Percentiles rank a stretch among this genome's conserved stretches.
These are phyloP conservation scores for Viola pubescens DNA, from an alignment of 441 rosid species.

Conservation along the genomic window DNA sequence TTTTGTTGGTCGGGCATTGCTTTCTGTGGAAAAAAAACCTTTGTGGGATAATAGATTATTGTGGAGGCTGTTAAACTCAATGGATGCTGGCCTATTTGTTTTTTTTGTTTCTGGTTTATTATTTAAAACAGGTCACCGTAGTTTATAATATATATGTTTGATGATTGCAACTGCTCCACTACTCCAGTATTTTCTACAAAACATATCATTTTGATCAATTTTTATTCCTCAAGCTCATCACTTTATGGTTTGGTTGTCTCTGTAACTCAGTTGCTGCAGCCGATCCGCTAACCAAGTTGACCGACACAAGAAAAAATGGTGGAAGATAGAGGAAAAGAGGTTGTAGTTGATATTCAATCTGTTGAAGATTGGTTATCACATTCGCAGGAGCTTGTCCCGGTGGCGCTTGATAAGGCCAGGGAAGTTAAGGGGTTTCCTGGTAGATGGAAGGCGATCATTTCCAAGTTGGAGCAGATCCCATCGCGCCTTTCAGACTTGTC, in stretches of 20 bases:
- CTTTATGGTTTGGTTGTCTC: conserved; percentile 20
- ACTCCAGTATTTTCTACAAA: conserved; percentile 29
- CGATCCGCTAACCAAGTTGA: conserved; percentile 18
- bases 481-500: conserved; percentile 66
- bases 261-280: conserved; percentile 26
- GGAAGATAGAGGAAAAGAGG: conserved; percentile 32
- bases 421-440: conserved; percentile 61
- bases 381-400: conserved; percentile 60
- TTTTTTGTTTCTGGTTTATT: conserved; percentile 27
- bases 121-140: conserved; percentile 11
- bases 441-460: conserved; percentile 77
- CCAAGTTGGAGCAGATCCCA: conserved; percentile 75
- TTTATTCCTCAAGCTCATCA: conserved; percentile 22
- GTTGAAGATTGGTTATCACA: conserved; percentile 67
- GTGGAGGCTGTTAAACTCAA: conserved; percentile 36
- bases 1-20: conserved; percentile 38
- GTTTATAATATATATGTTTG: conserved; percentile 23
- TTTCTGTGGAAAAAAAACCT: conserved; percentile 39
- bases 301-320: conserved; percentile 51
- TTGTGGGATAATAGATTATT: conserved; percentile 46
- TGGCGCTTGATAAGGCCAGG: conserved; percentile 49
- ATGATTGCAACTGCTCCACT: conserved; percentile 68
- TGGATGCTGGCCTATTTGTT: conserved; percentile 24
- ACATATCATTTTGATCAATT: conserved; percentile 7
- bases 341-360: conserved; percentile 27